phyloP scores from a whole-genome alignment of 108 stramenopile species.

The Cyclotella kingstonii region DNA sequence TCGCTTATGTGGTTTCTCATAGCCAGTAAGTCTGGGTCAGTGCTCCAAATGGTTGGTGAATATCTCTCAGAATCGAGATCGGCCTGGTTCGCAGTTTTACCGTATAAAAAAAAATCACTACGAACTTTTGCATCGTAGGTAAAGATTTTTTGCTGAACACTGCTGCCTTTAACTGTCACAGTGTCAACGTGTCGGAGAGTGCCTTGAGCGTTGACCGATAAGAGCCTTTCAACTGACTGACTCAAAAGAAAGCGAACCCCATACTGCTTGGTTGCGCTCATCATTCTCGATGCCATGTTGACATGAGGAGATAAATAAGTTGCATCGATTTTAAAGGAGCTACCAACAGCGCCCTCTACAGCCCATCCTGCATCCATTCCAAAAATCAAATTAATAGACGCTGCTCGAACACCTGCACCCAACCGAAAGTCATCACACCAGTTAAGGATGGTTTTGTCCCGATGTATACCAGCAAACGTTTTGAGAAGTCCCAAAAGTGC shows the following conservation, averaged over 20 bases:
- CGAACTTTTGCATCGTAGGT: slow-evolving; percentile 85
- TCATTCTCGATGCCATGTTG: slow-evolving; percentile 94
- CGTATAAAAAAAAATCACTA: slow-evolving; percentile 79
- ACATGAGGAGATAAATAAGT: slow-evolving; percentile 96
- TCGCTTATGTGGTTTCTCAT: slow-evolving; percentile 81
- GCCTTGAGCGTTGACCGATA: slow-evolving; percentile 59
- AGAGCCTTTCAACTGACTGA: slow-evolving; percentile 76
- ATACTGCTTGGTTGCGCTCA: slow-evolving; percentile 90
- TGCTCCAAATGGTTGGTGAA: slow-evolving; percentile 67
- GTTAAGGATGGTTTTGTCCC: slow-evolving; percentile 57
- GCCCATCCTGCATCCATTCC: slow-evolving; percentile 98
- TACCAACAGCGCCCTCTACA: slow-evolving; percentile 92
- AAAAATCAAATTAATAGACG: slow-evolving; percentile 77
- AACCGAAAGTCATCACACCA: slow-evolving; percentile 81
- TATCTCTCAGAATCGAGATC: slow-evolving; percentile 75
- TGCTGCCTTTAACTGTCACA: slow-evolving; percentile 91
- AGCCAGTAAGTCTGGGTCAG: slow-evolving; percentile 74
- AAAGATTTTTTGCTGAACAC: slow-evolving; percentile 78
- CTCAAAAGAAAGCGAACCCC: slow-evolving; percentile 72
- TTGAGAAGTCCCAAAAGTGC: slow-evolving; percentile 79
- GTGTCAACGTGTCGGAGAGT: slow-evolving; percentile 88
- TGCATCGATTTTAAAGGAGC: slow-evolving; percentile 91
- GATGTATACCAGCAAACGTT: slow-evolving; percentile 74
- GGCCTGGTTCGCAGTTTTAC: slow-evolving; percentile 60
- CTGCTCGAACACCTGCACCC: slow-evolving; percentile 70